Conservation (phyloP, 805 yeast species). For the Vanderwaltozyma tropicalis region DNA sequence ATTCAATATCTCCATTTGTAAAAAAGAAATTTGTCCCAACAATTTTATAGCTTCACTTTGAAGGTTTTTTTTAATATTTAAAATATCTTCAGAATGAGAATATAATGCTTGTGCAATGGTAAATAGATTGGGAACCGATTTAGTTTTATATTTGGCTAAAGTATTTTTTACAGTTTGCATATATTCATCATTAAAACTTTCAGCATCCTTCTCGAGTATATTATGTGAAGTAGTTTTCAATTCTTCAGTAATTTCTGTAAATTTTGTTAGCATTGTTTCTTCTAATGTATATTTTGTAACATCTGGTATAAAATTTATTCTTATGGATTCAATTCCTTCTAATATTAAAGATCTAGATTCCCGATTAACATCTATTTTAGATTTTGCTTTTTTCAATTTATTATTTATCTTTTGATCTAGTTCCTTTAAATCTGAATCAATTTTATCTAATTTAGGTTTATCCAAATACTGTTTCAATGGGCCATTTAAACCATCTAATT, state of each 20-base stretch:
- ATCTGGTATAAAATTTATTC: slow-evolving; percentile 6
- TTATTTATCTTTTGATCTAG: slow-evolving; percentile 9
- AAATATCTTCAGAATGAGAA: slow-evolving; percentile 14
- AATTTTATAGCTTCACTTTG: slow-evolving; percentile 24
- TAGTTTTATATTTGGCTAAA: slow-evolving; percentile 7
- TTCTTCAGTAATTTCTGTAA: slow-evolving; percentile 15
- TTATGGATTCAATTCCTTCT: slow-evolving; percentile 5
- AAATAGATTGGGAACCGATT: slow-evolving; percentile 10
- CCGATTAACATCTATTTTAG: slow-evolving; percentile 10
- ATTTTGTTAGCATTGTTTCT: slow-evolving; percentile 17
- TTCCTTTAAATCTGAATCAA: slow-evolving; percentile 3
- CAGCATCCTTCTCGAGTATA: slow-evolving; percentile 10
- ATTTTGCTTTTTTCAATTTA: slow-evolving; percentile 12
- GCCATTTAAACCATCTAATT: slow-evolving; percentile 6
- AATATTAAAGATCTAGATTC: slow-evolving; percentile 7
- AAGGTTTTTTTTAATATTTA: slow-evolving; percentile 26
- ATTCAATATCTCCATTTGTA: slow-evolving; percentile 31
- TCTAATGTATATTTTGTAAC: slow-evolving; percentile 16
- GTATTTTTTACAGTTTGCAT: slow-evolving; percentile 3
- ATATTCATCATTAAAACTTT: slow-evolving; percentile 6
- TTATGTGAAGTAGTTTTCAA: slow-evolving; percentile 11
- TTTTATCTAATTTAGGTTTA: slow-evolving; percentile 3
- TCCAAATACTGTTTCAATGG: slow-evolving; percentile 13
- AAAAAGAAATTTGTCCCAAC: slow-evolving; percentile 27
- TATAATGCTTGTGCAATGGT: slow-evolving; percentile 23